phyloP scores from a whole-genome alignment of 192 early-diverging fungal genomes.

The Coemansia sp. region DNA sequence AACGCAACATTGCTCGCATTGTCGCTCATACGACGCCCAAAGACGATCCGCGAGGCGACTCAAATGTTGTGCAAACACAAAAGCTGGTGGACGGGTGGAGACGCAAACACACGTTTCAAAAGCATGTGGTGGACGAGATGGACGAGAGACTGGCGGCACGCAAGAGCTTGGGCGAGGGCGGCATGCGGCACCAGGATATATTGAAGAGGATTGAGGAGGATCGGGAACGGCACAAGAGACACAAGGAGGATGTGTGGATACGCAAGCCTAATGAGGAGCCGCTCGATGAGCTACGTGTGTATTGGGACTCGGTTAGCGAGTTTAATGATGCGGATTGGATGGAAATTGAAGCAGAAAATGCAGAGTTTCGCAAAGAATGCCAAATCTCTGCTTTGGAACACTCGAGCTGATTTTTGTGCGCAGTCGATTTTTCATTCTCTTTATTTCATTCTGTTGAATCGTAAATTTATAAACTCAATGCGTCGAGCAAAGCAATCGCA shows the following conservation, averaged over 20 bases:
- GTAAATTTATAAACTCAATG: conserved; percentile 9
- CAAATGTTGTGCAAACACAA: conserved; percentile 41
- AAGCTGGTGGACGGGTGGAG: conserved; percentile 45
- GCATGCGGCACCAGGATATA: conserved; percentile 53
- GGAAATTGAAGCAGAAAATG: conserved; percentile 40
- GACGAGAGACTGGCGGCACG: conserved; percentile 25
- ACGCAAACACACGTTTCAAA: conserved; percentile 26
- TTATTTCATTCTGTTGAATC: conserved; percentile 8
- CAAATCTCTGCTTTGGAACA: background rate
- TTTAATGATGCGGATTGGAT: conserved; percentile 50
- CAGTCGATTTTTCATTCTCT: conserved; percentile 3
- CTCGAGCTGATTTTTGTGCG: conserved; percentile 1
- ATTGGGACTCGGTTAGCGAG: conserved; percentile 56
- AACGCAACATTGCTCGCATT: conserved; percentile 27
- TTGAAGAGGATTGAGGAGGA: conserved; percentile 59
- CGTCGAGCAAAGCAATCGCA: conserved; percentile 19
- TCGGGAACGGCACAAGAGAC: conserved; percentile 56
- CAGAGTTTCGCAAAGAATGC: conserved; percentile 29
- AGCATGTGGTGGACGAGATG: conserved; percentile 14
- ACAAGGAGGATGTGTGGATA: conserved; percentile 59
- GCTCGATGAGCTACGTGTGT: conserved; percentile 37
- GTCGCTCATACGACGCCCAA: conserved; percentile 41
- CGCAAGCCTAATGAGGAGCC: conserved; percentile 34
- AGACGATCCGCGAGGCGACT: conserved; percentile 31
- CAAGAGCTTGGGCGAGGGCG: conserved; percentile 13